Evolutionary conservation across 2,329 filamentous ascomycete species (phyloP).

Genomic region (Cladosporium halotolerans): DNA sequence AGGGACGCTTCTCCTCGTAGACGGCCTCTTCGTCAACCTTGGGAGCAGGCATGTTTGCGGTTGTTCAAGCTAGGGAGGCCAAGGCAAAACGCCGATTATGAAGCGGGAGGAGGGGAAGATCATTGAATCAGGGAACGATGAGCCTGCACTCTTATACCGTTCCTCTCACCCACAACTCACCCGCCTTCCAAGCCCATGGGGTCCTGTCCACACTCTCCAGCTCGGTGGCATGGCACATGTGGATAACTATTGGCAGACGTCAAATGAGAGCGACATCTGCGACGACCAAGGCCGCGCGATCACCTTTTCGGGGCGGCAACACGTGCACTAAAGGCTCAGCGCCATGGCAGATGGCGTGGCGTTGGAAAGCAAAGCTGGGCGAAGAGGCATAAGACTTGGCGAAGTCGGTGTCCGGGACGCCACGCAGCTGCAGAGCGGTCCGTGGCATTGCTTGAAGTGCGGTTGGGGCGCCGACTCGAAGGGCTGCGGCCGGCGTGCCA

Average conservation of each 20-base stretch:
- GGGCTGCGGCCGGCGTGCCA: neutral
- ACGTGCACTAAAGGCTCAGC: conserved; percentile 8
- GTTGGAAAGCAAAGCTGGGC: conserved; percentile 1
- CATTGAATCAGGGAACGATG: neutral
- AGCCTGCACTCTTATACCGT: conserved; percentile 6
- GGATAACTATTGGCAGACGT: conserved; percentile 8
- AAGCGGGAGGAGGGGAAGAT: neutral
- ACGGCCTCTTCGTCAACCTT: conserved; percentile 11
- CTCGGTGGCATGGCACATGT: conserved; percentile 4
- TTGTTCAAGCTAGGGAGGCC: neutral
- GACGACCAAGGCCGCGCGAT: conserved; percentile 4
- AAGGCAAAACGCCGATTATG: neutral
- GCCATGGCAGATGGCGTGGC: conserved; percentile 10
- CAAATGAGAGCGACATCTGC: neutral
- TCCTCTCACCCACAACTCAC: neutral
- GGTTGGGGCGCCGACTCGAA: neutral
- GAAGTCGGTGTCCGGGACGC: neutral
- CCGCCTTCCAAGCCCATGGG: conserved; percentile 8
- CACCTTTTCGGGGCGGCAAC: neutral
- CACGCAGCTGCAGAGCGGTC: neutral
- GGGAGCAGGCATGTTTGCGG: conserved; percentile 9
- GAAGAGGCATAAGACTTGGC: conserved; percentile 1
- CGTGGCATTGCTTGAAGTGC: conserved; percentile 9
- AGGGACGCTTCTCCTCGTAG: conserved; percentile 7
- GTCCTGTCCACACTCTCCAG: conserved; percentile 6